These are phyloP conservation scores for Fermentozyma sake DNA, from an alignment of 1,139 yeast genomes.

Conservation along the genomic window DNA sequence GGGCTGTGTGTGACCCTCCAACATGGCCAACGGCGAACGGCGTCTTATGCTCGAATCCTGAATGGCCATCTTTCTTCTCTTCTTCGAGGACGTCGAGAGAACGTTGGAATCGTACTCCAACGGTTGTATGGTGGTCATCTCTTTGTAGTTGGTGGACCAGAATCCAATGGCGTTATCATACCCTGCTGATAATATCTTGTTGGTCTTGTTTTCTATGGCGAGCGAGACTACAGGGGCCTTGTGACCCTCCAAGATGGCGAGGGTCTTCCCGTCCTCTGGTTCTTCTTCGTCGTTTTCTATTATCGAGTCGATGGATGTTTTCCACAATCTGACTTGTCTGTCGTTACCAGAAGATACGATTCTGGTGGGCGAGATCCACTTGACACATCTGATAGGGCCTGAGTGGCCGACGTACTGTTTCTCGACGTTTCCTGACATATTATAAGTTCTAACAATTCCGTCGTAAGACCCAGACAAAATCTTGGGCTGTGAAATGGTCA, in stretches of 20 bases:
- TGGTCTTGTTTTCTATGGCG: conserved; percentile 49
- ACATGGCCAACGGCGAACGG: conserved; percentile 71
- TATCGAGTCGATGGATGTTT: conserved; percentile 48
- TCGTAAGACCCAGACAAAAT: conserved; percentile 90
- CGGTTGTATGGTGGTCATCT: conserved; percentile 73
- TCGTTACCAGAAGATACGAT: conserved; percentile 87
- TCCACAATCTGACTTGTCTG: conserved; percentile 87
- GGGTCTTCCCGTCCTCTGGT: conserved; percentile 66
- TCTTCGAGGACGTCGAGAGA: conserved; percentile 78
- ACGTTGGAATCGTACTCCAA: conserved; percentile 45
- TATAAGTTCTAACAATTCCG: conserved; percentile 89
- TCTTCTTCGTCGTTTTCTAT: conserved; percentile 37
- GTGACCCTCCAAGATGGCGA: conserved; percentile 86
- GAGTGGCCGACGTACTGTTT: conserved; percentile 84
- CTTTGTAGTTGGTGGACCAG: conserved; percentile 86
- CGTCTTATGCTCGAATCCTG: conserved; percentile 75
- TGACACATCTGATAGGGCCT: conserved; percentile 77
- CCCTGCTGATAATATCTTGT: conserved; percentile 76
- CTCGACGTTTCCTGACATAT: conserved; percentile 75
- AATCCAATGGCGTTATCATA: conserved; percentile 77
- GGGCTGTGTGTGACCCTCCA: conserved; percentile 80
- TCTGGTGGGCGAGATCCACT: conserved; percentile 71
- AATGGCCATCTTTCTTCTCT: conserved; percentile 78
- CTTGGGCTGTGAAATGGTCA: conserved; percentile 33
- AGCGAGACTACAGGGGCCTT: conserved; percentile 80